Conservation (phyloP, 305 asterid genomes). For the Fraxinus latifolia region DNA sequence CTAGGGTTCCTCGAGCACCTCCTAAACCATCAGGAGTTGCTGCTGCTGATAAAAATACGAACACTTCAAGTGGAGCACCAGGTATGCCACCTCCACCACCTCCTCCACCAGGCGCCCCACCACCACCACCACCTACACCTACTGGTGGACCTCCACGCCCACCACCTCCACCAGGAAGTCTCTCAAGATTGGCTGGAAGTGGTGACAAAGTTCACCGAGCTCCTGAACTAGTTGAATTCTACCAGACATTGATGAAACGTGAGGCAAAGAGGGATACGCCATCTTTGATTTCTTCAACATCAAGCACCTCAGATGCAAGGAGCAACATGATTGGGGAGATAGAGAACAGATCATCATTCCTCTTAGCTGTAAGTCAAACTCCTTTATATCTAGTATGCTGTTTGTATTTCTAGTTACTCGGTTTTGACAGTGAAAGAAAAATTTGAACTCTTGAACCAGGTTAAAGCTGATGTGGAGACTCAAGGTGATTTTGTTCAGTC, state of each 20-base stretch:
- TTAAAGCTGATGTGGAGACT: slow-evolving; percentile 95
- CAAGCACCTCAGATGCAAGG: slow-evolving; percentile 71
- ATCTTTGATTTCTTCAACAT: slow-evolving; percentile 54
- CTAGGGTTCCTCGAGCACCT: slow-evolving; percentile 87
- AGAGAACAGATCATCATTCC: slow-evolving; percentile 85
- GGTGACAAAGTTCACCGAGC: slow-evolving; percentile 92
- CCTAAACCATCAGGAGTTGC: slow-evolving; percentile 63
- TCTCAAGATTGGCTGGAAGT: slow-evolving; percentile 51
- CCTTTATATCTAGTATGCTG: neutral
- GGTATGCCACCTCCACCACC: slow-evolving; percentile 76
- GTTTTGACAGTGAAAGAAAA: slow-evolving; percentile 21
- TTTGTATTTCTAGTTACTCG: neutral
- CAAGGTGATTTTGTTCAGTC: slow-evolving; percentile 95
- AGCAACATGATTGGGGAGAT: slow-evolving; percentile 98
- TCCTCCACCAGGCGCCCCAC: slow-evolving; percentile 79
- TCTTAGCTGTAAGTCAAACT: slow-evolving; percentile 69
- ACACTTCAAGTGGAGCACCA: slow-evolving; percentile 32
- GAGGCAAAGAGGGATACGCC: slow-evolving; percentile 85
- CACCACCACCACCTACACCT: slow-evolving; percentile 75
- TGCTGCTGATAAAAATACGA: slow-evolving; percentile 31
- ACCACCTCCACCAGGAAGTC: slow-evolving; percentile 91
- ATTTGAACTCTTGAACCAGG: slow-evolving; percentile 48
- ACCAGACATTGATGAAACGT: slow-evolving; percentile 88
- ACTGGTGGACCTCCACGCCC: slow-evolving; percentile 82
- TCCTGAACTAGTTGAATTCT: slow-evolving; percentile 97